These are phyloP conservation scores for Starmera dryadoides DNA, from an alignment of 805 yeast genomes.

Conservation along the genomic window DNA sequence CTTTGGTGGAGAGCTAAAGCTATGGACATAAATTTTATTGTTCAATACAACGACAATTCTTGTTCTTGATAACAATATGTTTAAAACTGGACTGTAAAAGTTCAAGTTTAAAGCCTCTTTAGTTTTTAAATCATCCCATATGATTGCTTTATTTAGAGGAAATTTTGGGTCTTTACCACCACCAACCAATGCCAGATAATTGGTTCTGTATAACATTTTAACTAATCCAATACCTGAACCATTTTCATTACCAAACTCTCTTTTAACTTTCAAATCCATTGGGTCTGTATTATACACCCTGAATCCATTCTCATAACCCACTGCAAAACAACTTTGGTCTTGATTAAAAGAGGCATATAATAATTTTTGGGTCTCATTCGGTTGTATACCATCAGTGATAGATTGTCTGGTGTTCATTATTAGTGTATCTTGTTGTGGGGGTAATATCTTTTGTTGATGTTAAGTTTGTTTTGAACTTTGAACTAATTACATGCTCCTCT, in stretches of 20 bases:
- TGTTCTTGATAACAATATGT: slow-evolving; percentile 68
- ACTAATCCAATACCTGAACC: slow-evolving; percentile 66
- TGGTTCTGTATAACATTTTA: slow-evolving; percentile 83
- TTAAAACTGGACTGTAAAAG: slow-evolving; percentile 67
- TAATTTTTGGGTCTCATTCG: slow-evolving; percentile 6
- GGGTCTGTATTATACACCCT: slow-evolving; percentile 85
- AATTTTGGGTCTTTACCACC: slow-evolving; percentile 79
- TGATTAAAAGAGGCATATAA: slow-evolving; percentile 55
- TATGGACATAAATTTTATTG: slow-evolving; percentile 65
- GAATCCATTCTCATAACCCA: slow-evolving; percentile 77
- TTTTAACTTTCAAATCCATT: slow-evolving; percentile 61
- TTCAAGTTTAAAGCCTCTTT: slow-evolving; percentile 67
- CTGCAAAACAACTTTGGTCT: slow-evolving; percentile 84
- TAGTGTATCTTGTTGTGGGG: not conserved
- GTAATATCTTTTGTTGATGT: too few species aligned
- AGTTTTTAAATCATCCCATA: slow-evolving; percentile 88
- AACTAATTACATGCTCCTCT: too few species aligned
- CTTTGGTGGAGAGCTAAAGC: slow-evolving; percentile 75
- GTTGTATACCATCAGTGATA: slow-evolving; percentile 7
- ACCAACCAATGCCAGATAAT: slow-evolving; percentile 84
- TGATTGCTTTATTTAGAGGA: slow-evolving; percentile 70
- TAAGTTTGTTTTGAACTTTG: too few species aligned
- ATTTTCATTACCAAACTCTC: slow-evolving; percentile 34
- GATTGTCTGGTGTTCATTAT: slow-evolving; percentile 18
- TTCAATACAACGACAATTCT: slow-evolving; percentile 67